These are phyloP conservation scores for Eucommia ulmoides DNA, from an alignment of 257 asterid genomes.

Conservation along the genomic window DNA sequence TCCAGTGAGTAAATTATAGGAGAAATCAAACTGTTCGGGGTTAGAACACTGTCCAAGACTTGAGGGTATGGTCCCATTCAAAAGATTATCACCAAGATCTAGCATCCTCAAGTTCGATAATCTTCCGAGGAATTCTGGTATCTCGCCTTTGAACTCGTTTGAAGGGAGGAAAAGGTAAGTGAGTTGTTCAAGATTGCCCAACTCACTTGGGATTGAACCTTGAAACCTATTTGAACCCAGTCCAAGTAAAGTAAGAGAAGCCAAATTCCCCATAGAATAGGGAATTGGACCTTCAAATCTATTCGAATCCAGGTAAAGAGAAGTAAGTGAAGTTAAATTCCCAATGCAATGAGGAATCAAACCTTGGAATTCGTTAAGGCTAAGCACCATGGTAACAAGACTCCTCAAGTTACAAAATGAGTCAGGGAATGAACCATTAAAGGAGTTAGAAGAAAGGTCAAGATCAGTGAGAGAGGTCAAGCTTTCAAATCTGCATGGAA, in stretches of 20 bases:
- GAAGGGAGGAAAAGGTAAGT: neutral
- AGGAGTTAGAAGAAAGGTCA: neutral
- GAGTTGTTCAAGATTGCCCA: neutral
- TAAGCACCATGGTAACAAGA: slow-evolving; percentile 5
- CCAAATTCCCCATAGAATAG: slow-evolving; percentile 7
- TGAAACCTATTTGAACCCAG: neutral
- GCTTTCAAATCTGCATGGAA: too few relatives aligned
- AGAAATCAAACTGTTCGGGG: slow-evolving; percentile 4
- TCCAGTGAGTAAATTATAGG: too few relatives aligned
- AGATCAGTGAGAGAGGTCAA: too few relatives aligned
- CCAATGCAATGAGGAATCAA: neutral
- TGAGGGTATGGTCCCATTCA: slow-evolving; percentile 1
- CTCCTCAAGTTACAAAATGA: slow-evolving; percentile 9
- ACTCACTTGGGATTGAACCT: slow-evolving; percentile 1
- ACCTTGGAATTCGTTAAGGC: slow-evolving; percentile 5
- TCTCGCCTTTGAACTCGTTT: neutral
- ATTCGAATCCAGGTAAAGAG: slow-evolving; percentile 7
- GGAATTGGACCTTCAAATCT: slow-evolving; percentile 1
- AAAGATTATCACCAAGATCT: slow-evolving; percentile 6
- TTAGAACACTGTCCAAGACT: slow-evolving; percentile 2
- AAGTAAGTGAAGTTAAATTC: slow-evolving; percentile 12
- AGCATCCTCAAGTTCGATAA: slow-evolving; percentile 9
- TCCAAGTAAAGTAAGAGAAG: slow-evolving; percentile 2
- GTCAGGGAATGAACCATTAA: slow-evolving; percentile 3
- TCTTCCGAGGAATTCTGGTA: slow-evolving; percentile 6